Evolutionary conservation across 441 rosid species (phyloP).

Genomic region (Gossypium davidsonii): DNA sequence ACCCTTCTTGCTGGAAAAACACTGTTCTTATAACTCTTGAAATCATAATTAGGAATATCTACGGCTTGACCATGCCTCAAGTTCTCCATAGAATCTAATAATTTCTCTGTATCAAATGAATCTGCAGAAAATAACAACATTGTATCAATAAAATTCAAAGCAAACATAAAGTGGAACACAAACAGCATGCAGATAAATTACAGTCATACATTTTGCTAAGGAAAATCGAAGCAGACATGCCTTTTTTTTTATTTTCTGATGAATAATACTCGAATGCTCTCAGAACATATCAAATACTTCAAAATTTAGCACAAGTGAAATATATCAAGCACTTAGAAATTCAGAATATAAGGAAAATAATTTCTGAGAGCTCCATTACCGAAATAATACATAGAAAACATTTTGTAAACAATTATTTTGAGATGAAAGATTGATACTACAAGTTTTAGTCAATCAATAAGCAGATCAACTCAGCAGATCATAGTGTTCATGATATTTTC

Average conservation of each 20-base stretch:
- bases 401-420: neutral
- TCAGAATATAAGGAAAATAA: neutral
- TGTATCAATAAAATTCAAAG: constrained; percentile 9
- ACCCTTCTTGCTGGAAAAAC: constrained; percentile 83
- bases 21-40: constrained; percentile 78
- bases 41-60: constrained; percentile 88
- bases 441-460: neutral
- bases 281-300: neutral
- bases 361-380: neutral
- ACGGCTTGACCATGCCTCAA: constrained; percentile 83
- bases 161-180: constrained; percentile 3
- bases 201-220: neutral
- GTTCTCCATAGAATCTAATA: constrained; percentile 72
- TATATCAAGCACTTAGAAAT: neutral
- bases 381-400: neutral
- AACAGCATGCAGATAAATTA: constrained; percentile 10
- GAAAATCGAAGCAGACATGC: neutral
- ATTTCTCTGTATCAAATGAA: constrained; percentile 81
- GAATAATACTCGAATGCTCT: neutral
- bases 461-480: neutral
- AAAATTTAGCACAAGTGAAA: neutral
- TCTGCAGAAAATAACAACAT: constrained; percentile 39
- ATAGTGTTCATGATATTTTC: neutral
- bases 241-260: neutral
- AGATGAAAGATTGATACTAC: neutral